These are phyloP conservation scores for Phaeolepiota aurea DNA, from an alignment of 768 basidiomycete genomes.

Conservation along the genomic window DNA sequence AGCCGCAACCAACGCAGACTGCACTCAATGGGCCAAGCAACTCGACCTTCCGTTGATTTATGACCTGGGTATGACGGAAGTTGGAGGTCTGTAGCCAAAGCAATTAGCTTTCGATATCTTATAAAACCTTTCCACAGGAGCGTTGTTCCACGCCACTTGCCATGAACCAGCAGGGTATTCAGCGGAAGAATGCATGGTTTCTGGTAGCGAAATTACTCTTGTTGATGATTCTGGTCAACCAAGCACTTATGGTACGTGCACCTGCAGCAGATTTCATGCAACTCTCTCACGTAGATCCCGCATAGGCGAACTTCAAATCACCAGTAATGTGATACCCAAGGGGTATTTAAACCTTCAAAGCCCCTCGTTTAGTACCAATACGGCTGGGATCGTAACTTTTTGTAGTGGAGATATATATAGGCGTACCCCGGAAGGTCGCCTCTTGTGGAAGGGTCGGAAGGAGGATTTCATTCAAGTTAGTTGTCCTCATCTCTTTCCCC, in stretches of 20 bases:
- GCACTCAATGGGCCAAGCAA: constrained; percentile 18
- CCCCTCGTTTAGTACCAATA: constrained; percentile 15
- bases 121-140: too few species aligned
- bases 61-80: constrained; percentile 27
- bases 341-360: constrained; percentile 20
- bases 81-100: too few species aligned
- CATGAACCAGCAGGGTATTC: constrained; percentile 14
- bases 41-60: constrained; percentile 18
- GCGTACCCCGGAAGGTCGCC: constrained; percentile 10
- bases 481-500: background rate
- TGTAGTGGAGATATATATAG: constrained; percentile 23
- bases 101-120: too few species aligned
- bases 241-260: too few species aligned
- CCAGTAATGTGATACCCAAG: constrained; percentile 16
- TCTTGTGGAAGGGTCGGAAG: constrained; percentile 24
- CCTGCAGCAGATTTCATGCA: too few species aligned
- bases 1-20: constrained; percentile 17
- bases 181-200: constrained; percentile 13
- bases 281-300: too few species aligned
- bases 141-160: constrained; percentile 18
- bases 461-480: constrained; percentile 24
- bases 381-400: constrained; percentile 19
- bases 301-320: constrained; percentile 22
- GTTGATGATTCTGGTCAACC: constrained; percentile 8
- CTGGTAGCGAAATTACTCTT: constrained; percentile 16